These are phyloP conservation scores for Punica granatum DNA, from an alignment of 345 rosid species.

Conservation along the genomic window DNA sequence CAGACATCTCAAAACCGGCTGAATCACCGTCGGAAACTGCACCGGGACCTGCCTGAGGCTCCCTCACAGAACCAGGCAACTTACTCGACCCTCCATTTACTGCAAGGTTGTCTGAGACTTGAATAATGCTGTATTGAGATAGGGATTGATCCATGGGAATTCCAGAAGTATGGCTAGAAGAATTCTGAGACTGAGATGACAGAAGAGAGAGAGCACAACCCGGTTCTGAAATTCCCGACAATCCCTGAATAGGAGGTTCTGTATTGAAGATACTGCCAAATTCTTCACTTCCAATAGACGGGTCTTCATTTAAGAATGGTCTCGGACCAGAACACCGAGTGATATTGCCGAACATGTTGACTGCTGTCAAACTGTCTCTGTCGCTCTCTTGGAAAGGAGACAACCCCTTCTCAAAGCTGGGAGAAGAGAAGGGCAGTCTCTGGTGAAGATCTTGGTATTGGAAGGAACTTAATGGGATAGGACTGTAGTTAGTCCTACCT, in stretches of 20 bases:
- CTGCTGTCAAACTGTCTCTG: slow-evolving; percentile 17
- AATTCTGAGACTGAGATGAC: slow-evolving; percentile 61
- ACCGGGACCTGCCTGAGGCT: slow-evolving; percentile 10
- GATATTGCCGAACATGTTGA: slow-evolving; percentile 15
- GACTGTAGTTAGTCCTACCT: slow-evolving; percentile 28
- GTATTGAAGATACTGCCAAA: slow-evolving; percentile 18
- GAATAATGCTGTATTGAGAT: slow-evolving; percentile 19
- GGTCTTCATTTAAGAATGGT: slow-evolving; percentile 18
- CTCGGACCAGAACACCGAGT: slow-evolving; percentile 5
- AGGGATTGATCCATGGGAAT: slow-evolving; percentile 26
- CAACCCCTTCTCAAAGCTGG: slow-evolving; percentile 19
- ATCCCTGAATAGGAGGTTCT: slow-evolving; percentile 32
- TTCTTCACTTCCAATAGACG: slow-evolving; percentile 32
- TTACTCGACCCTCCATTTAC: slow-evolving; percentile 8
- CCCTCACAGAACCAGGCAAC: slow-evolving; percentile 10
- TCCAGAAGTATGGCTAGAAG: slow-evolving; percentile 29
- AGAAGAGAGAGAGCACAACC: slow-evolving; percentile 96
- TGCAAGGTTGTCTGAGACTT: slow-evolving; percentile 19
- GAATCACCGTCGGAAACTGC: slow-evolving; percentile 12
- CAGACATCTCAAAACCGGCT: slow-evolving; percentile 14
- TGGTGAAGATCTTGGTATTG: slow-evolving; percentile 20
- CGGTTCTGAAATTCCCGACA: slow-evolving; percentile 38
- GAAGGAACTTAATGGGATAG: slow-evolving; percentile 20
- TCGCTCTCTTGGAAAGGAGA: slow-evolving; percentile 20
- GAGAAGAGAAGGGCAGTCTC: slow-evolving; percentile 24